Evolutionary conservation across 805 yeast genomes (phyloP), one percentile per base, ranked within the genome.

Genomic region (Wickerhamomyces queroliae): DNA sequence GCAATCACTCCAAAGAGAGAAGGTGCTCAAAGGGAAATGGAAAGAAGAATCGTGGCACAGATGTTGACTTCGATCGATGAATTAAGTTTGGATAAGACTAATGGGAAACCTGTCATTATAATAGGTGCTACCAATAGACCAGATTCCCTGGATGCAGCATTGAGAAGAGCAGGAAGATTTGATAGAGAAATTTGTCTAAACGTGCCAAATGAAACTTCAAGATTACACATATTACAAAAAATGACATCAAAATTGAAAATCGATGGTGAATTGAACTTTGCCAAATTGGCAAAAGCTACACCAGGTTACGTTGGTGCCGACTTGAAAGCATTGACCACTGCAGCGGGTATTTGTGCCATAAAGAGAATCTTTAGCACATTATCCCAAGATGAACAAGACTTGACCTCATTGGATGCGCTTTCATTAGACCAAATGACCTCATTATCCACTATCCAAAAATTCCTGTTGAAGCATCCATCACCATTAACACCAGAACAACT

Each of bases 221-320:
- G 99, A 48, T 68, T 78, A 40, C 75, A 81, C 31, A 93, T 93
- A 40, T 64, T 93, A 48, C 67, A 74, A 50, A 74, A 93, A 21
- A 83, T 89, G 83, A 78, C 93, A 1, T 58, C 69, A 20, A 67
- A 66, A 22, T 67, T 93, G 48, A 79, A 82, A 52, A 66, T 88
- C 30, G 77, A 76, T 35, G 90, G 86, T 4, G 74, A 61, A 7
- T 76, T 91, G 48, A 88, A 90, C 49, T 86, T 78, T 58, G 55
- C 63, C 33, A 73, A 74, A 44, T 67, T 93, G 37, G 96, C 98
- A 2, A 90, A 90, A 55, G 67, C 86, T 67, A 93, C 99, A 0
- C 97, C 99, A 0, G 99, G 99, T 13, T 93, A 80, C 61, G 99
- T 93, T 7, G 99, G 98, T 38, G 99, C 99, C 2, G 99, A 93